These are phyloP conservation scores for Adansonia madagascariensis DNA, from an alignment of 441 rosid genomes.

Conservation along the genomic window DNA sequence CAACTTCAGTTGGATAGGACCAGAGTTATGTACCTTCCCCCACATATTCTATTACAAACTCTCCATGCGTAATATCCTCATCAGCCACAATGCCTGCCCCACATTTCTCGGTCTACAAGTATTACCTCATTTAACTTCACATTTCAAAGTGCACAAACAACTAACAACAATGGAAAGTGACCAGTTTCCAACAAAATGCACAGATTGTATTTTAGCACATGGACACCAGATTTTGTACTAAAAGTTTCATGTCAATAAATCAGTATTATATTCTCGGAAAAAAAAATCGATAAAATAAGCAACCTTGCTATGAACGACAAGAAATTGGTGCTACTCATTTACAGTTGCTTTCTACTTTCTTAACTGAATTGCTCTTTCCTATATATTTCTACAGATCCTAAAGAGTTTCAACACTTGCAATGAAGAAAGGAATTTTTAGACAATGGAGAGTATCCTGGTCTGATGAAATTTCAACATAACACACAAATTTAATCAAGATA, in stretches of 20 bases:
- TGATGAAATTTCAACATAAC: neutral
- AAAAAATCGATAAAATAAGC: neutral
- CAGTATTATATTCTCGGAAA: neutral
- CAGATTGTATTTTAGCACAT: conserved; percentile 9
- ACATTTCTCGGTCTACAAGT: conserved; percentile 91
- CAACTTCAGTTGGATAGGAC: conserved; percentile 16
- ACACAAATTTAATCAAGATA: neutral
- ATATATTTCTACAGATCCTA: conserved; percentile 3
- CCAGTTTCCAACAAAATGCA: conserved; percentile 22
- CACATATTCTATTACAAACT: conserved; percentile 90
- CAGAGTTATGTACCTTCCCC: conserved; percentile 71
- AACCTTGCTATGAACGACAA: neutral
- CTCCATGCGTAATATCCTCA: conserved; percentile 84
- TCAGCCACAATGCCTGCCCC: conserved; percentile 92
- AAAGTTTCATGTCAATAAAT: neutral
- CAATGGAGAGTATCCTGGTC: neutral
- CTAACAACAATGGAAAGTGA: conserved; percentile 23
- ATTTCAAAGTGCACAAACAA: conserved; percentile 25
- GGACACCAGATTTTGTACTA: conserved; percentile 3
- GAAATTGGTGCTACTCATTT: neutral
- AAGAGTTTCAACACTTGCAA: conserved; percentile 15
- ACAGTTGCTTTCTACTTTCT: neutral
- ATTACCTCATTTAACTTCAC: conserved; percentile 41
- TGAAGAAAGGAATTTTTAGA: neutral
- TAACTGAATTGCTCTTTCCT: neutral